phyloP scores from a whole-genome alignment of 2,329 filamentous ascomycete genomes.

The Colletotrichum karsti region DNA sequence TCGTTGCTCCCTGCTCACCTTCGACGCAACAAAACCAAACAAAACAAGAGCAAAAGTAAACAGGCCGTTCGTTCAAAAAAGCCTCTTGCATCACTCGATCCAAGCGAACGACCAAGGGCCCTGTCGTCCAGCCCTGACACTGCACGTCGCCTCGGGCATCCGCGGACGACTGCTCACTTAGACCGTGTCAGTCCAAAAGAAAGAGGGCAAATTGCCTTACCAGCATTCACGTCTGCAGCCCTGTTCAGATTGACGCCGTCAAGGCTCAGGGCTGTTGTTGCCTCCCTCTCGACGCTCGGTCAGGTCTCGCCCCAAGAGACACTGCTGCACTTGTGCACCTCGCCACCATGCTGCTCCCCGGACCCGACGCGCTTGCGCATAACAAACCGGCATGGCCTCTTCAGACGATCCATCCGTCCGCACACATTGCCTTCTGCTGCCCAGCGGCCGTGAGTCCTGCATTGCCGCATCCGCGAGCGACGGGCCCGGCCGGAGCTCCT shows the following conservation, averaged over 20 bases:
- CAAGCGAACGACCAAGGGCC: not conserved
- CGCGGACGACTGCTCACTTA: not conserved
- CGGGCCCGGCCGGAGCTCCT: not conserved
- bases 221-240: conserved; percentile 1
- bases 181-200: not conserved
- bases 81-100: conserved; percentile 13
- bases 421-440: not conserved
- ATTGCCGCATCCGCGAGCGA: conserved; percentile 8
- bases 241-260: not conserved
- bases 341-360: not conserved
- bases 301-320: not conserved
- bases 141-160: not conserved
- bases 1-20: too few species aligned
- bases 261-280: too few species aligned
- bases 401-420: not conserved
- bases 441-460: not conserved
- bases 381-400: not conserved
- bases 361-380: conserved; percentile 14
- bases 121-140: not conserved
- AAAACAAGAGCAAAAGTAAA: not conserved
- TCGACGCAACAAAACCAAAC: too few species aligned
- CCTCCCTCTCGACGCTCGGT: conserved; percentile 3
- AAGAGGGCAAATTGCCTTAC: not conserved
- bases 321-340: not conserved
- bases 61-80: not conserved